Evolutionary conservation across 75 land plant genomes (phyloP), one percentile per base, ranked within the genome.

Genomic region (Sequoiadendron giganteum): DNA sequence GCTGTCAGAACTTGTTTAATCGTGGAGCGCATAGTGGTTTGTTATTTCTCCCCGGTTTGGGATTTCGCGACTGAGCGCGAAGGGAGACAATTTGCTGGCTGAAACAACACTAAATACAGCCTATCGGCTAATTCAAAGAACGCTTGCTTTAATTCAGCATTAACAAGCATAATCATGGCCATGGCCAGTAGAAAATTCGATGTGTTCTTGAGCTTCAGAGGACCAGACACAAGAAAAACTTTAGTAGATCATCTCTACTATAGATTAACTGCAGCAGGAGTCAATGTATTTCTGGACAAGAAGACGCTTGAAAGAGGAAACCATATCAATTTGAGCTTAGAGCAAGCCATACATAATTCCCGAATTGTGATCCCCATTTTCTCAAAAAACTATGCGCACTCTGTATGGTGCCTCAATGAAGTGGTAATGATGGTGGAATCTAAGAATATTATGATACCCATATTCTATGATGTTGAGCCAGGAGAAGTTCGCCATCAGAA

Each of bases 401-500:
- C 81, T 9, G 42, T 18, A 16, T 40, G 81, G 81, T 78, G 81
- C 19, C 81, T 76, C 32, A 76, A 76, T 38, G 79, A 77, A 34
- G 18, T 78, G 1, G 45, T 78, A 18, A 39, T 39, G 43, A 78
- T 40, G 81, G 43, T 78, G 81, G 81, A 78, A 19, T 78, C 45
- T 1, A 78, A 78, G 42, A 21, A 18, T 78, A 78, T 19, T 39
- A 78, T 78, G 39, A 39, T 78, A 18, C 81, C 45, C 1, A 40
- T 78, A 39, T 78, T 78, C 45, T 78, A 78, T 39, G 42, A 78
- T 38, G 81, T 78, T 42, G 42, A 78, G 45, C 81, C 81, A 18
- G 25, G 6, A 2, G 81, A 78, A 40, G 45, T 78, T 21, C 39
- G 81, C 68, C 68, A 61, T 61, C 68, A 61, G 68, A 61, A 61